Percentiles rank a stretch among this genome's conserved stretches.
Evolutionary conservation across 1,284 basidiomycete genomes (phyloP).

Genomic region (Erythrobasidium hasegawianum): DNA sequence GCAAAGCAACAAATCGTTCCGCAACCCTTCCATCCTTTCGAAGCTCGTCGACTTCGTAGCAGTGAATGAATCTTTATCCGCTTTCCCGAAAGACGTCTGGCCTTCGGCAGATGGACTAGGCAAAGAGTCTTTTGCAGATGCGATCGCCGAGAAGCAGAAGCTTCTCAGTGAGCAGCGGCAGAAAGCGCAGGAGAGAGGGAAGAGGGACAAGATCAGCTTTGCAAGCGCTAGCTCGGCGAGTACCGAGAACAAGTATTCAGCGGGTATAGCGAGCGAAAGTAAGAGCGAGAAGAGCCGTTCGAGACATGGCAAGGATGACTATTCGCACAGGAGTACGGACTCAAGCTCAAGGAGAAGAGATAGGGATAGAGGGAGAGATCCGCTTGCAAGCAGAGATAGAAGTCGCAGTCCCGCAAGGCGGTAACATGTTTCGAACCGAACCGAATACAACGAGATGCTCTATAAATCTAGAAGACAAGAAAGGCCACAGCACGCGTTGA

Average conservation of each 20-base stretch:
- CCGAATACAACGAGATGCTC: no score
- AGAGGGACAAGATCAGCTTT: conserved; percentile 31
- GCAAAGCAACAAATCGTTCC: conserved; percentile 81
- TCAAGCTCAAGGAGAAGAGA: conserved; percentile 12
- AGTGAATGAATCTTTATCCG: conserved; percentile 76
- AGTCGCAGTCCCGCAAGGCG: neutral
- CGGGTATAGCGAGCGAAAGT: neutral
- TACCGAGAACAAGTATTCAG: conserved; percentile 12
- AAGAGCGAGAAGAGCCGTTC: neutral
- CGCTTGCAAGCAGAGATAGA: neutral
- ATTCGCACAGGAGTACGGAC: neutral
- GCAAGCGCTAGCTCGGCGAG: conserved; percentile 17
- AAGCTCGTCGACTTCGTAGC: conserved; percentile 86
- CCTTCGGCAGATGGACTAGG: conserved; percentile 52
- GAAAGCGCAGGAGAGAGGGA: conserved; percentile 28
- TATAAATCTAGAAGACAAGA: no score
- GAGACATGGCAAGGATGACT: neutral
- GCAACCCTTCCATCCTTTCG: conserved; percentile 88
- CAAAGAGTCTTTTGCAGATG: conserved; percentile 21
- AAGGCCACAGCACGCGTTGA: no score
- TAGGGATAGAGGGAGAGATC: neutral
- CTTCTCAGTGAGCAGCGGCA: conserved; percentile 27
- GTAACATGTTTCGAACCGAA: no score
- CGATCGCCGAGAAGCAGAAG: conserved; percentile 36
- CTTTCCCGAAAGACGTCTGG: conserved; percentile 70